phyloP scores from a whole-genome alignment of 2,329 filamentous ascomycete species.

The Fusarium sp. region DNA sequence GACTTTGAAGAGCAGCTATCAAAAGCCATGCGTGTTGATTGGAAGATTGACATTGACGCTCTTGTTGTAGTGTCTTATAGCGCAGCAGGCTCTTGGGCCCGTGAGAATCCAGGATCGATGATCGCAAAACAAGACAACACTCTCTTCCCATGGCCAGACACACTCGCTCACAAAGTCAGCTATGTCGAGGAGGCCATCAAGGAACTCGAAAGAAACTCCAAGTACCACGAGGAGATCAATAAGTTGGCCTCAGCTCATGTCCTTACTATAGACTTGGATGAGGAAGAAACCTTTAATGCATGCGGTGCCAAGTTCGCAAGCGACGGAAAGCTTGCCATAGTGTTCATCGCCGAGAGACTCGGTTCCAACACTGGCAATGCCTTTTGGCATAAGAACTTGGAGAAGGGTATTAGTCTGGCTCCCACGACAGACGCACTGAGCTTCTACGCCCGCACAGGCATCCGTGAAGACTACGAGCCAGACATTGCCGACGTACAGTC shows the following conservation, averaged over 20 bases:
- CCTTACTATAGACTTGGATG: neutral
- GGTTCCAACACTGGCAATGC: neutral
- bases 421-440: neutral
- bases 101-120: neutral
- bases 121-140: neutral
- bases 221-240: neutral
- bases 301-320: neutral
- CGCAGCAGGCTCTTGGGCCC: neutral
- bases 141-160: accelerated
- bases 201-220: neutral
- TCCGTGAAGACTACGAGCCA: neutral
- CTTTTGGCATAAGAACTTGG: neutral
- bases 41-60: neutral
- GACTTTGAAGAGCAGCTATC: neutral
- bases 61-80: neutral
- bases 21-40: neutral
- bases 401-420: neutral
- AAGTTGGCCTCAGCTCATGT: neutral
- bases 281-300: neutral
- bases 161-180: accelerated
- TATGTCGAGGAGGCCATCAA: neutral
- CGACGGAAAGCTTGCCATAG: neutral
- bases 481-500: neutral
- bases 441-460: neutral
- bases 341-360: neutral